Evolutionary conservation across 495 filamentous ascomycete genomes (phyloP), one percentile per base, ranked within the genome.

Genomic region (Acidomyces sp.): DNA sequence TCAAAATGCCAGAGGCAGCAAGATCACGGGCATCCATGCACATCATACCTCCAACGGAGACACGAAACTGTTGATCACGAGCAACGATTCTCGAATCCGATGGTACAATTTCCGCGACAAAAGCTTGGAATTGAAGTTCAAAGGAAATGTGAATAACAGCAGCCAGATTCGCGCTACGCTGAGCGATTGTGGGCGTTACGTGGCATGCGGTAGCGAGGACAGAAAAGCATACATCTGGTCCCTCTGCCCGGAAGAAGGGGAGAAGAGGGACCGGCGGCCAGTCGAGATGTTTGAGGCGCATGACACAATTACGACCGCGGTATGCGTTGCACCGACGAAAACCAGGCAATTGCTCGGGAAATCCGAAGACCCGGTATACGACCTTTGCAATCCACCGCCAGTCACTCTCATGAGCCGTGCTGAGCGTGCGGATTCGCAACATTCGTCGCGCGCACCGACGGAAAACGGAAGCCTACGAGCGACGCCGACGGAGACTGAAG

Each of bases 171-270:
- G 80, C 29, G 90, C 90, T 1, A 73, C 70, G 0, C 93, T 96
- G 46, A 87, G 80, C 37, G 85, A 94, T 45, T 85, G 94, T 53
- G 81, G 77, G 0, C 75, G 74, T 30, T 84, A 93, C 54, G 71
- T 99, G 28, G 85, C 94, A 18, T 93, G 85, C 56, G 92, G 90
- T 12, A 93, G 85, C 55, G 90, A 99, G 57, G 90, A 96, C 52
- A 69, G 78, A 32, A 78, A 77, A 52, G 75, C 80, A 10, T 95
- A 94, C 41, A 79, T 99, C 21, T 99, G 90, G 90, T 77, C 77
- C 2, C 72, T 75, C 26, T 68, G 60, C 2, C 58, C 70, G 0
- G 67, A 68, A 2, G 63, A 60, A 3, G 75, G 82, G 23, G 78
- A 78, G 43, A 75, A 78, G 52, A 72, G 75, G 36, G 82, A 87